Percentiles rank a stretch among this genome's conserved stretches.
These are phyloP conservation scores for Ustilago loliicola DNA, from an alignment of 1,284 basidiomycete genomes.

Conservation along the genomic window DNA sequence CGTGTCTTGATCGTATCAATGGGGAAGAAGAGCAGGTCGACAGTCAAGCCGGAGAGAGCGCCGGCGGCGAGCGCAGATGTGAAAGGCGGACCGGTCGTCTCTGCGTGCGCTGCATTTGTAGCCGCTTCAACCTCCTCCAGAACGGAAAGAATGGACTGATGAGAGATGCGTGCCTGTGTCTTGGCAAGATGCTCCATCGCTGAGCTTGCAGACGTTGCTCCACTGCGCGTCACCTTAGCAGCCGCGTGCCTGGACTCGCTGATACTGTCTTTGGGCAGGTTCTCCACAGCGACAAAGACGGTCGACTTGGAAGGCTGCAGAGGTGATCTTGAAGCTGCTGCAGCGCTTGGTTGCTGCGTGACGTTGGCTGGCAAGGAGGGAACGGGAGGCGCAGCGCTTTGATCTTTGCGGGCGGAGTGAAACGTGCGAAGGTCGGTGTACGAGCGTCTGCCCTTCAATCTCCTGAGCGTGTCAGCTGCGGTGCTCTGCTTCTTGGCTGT, in stretches of 20 bases:
- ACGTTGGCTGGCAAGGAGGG: conserved; percentile 1
- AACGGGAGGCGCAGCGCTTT: conserved; percentile 1
- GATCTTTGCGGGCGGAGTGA: conserved; percentile 18
- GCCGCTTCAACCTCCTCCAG: conserved; percentile 24
- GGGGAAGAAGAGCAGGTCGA: conserved; percentile 93
- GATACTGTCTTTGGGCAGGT: conserved; percentile 16
- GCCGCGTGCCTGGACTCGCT: neutral
- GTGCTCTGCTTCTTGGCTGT: conserved; percentile 4
- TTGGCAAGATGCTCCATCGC: conserved; percentile 18
- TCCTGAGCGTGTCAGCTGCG: conserved; percentile 30
- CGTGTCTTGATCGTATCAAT: conserved; percentile 97
- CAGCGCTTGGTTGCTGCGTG: neutral
- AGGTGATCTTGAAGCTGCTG: neutral
- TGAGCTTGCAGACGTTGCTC: neutral
- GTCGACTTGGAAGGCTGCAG: conserved; percentile 24
- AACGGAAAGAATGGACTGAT: conserved; percentile 37
- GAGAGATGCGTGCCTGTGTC: conserved; percentile 24
- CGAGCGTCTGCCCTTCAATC: conserved; percentile 30
- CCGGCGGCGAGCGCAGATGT: conserved; percentile 55
- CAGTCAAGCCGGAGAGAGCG: conserved; percentile 65
- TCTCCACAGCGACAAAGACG: conserved; percentile 25
- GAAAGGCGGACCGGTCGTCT: conserved; percentile 27
- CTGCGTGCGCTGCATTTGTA: neutral
- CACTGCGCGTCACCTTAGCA: neutral
- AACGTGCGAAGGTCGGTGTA: conserved; percentile 18